Evolutionary conservation across 1,284 basidiomycete species (phyloP).

Genomic region (Puccinia brachypodii): DNA sequence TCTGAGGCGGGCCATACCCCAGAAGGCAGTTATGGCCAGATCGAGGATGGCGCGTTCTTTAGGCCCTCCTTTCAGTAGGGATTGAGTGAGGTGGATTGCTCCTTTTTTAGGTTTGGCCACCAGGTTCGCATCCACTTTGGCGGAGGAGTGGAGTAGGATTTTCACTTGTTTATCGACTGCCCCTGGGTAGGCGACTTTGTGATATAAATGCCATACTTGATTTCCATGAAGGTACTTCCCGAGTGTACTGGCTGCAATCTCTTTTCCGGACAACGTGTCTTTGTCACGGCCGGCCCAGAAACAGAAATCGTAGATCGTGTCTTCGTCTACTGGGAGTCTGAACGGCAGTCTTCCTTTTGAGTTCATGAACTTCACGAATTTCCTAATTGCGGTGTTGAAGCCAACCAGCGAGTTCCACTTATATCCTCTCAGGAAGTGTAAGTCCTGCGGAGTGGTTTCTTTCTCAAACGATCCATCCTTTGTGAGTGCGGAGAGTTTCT

Average conservation of each 20-base stretch:
- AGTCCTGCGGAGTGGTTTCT: background rate
- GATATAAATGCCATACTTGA: background rate
- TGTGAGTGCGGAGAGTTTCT: no score
- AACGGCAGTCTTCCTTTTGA: background rate
- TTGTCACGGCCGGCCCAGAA: slow-evolving; percentile 9
- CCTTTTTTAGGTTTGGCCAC: background rate
- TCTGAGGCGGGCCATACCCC: slow-evolving; percentile 6
- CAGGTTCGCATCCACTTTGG: background rate
- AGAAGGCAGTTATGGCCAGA: slow-evolving; percentile 1
- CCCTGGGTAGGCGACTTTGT: background rate
- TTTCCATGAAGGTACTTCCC: background rate
- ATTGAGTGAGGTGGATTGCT: background rate
- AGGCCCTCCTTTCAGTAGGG: background rate
- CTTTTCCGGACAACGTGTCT: background rate
- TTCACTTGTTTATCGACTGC: background rate
- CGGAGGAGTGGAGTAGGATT: background rate
- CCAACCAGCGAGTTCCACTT: background rate
- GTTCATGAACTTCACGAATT: background rate
- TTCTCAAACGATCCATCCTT: background rate
- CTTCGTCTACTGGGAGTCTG: background rate
- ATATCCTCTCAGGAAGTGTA: background rate
- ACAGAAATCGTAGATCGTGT: slow-evolving; percentile 9
- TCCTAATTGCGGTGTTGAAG: background rate
- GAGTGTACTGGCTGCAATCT: background rate
- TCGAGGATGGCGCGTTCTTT: background rate